A percentile compares a stretch with the other conserved stretches of the same genome.
Conservation (phyloP, 176 grass and related monocot species). For the Elymus sibiricus region DNA sequence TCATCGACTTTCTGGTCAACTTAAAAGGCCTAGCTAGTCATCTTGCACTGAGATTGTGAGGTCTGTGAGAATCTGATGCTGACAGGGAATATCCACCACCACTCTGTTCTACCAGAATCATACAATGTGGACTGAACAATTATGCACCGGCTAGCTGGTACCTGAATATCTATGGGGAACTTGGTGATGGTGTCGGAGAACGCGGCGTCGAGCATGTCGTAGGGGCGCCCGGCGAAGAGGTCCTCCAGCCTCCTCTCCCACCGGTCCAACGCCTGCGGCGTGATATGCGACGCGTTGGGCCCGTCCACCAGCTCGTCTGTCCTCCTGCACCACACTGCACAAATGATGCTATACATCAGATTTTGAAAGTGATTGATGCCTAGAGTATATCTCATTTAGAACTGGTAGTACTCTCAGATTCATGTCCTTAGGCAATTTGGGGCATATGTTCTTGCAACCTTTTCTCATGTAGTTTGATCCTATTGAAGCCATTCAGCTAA, state of each 20-base stretch:
- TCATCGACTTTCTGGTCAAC: neutral
- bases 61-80: neutral
- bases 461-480: slow-evolving; percentile 8
- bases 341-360: neutral
- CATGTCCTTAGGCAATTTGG: neutral
- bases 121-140: neutral
- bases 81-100: neutral
- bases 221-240: slow-evolving; percentile 71
- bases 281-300: slow-evolving; percentile 88
- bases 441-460: slow-evolving; percentile 21
- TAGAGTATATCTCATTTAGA: slow-evolving; percentile 5
- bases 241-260: slow-evolving; percentile 91
- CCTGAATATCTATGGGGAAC: slow-evolving; percentile 96
- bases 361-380: neutral
- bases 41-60: slow-evolving; percentile 9
- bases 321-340: slow-evolving; percentile 92
- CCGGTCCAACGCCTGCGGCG: slow-evolving; percentile 75
- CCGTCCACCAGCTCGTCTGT: slow-evolving; percentile 96
- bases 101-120: neutral
- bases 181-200: slow-evolving; percentile 75
- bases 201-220: slow-evolving; percentile 94
- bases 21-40: slow-evolving; percentile 19
- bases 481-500: neutral
- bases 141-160: slow-evolving; percentile 15
- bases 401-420: neutral